Evolutionary conservation across 768 basidiomycete species (phyloP).

Genomic region (Mycena albidolilacea): DNA sequence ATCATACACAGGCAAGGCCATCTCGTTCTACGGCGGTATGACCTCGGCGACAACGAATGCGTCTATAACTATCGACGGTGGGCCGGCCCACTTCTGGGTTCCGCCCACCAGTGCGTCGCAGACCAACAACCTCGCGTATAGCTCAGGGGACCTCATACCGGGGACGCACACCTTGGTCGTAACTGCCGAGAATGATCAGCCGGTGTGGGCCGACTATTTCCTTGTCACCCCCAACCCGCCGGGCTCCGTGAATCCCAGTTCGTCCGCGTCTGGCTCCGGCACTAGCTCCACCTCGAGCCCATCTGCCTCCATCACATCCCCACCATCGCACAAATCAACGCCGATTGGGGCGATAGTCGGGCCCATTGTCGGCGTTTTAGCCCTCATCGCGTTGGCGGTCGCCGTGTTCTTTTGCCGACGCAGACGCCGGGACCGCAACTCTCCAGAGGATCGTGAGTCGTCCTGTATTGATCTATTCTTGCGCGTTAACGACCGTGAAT

Average conservation of each 20-base stretch:
- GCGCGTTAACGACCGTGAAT: no score
- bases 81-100: conserved; percentile 7
- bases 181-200: background rate
- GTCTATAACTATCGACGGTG: conserved; percentile 29
- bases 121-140: conserved; percentile 16
- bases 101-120: background rate
- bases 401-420: no score
- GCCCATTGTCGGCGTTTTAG: background rate
- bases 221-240: conserved; percentile 10
- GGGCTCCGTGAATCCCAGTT: background rate
- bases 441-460: no score
- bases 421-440: no score
- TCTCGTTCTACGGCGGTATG: conserved; percentile 16
- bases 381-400: no score
- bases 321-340: background rate
- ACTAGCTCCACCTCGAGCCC: background rate
- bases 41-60: conserved; percentile 7
- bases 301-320: background rate
- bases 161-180: conserved; percentile 29
- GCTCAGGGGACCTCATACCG: conserved; percentile 4
- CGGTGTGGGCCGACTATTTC: conserved; percentile 33
- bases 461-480: no score
- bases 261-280: background rate
- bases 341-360: background rate
- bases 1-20: conserved; percentile 8